A percentile compares a stretch with the other conserved stretches of the same genome.
These are phyloP conservation scores for Neofusicoccum cordaticola DNA, from an alignment of 2,329 filamentous ascomycete species.

Conservation along the genomic window DNA sequence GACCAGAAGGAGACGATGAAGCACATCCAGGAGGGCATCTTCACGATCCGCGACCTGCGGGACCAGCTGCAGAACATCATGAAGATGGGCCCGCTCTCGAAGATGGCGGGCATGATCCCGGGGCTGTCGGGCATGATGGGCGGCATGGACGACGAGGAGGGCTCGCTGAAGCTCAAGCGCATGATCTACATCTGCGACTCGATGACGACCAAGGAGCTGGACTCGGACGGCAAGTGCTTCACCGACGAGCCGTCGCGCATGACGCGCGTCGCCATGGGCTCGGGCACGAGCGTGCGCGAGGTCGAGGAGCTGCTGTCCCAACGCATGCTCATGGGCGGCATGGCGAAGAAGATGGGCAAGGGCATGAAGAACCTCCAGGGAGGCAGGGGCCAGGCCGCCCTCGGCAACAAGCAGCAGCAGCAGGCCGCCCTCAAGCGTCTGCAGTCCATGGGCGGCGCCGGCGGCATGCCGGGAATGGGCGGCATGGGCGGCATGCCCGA, in stretches of 20 bases:
- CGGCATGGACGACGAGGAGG: slow-evolving; percentile 95
- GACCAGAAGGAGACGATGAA: slow-evolving; percentile 99
- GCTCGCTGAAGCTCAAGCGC: slow-evolving; percentile 85
- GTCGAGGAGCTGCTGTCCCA: slow-evolving; percentile 97
- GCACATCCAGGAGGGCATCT: slow-evolving; percentile 94
- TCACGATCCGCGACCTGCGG: slow-evolving; percentile 88
- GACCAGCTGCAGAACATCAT: slow-evolving; percentile 98
- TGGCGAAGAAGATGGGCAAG: slow-evolving; percentile 98
- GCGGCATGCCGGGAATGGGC: slow-evolving; percentile 51
- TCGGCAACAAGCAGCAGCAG: slow-evolving; percentile 86
- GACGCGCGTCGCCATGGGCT: slow-evolving; percentile 85
- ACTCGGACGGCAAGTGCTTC: slow-evolving; percentile 92
- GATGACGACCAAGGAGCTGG: slow-evolving; percentile 95
- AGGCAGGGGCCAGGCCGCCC: slow-evolving; percentile 85
- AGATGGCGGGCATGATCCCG: slow-evolving; percentile 98
- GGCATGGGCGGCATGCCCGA: slow-evolving; percentile 66
- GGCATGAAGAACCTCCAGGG: slow-evolving; percentile 98
- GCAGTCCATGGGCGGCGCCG: slow-evolving; percentile 82
- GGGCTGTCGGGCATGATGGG: slow-evolving; percentile 92
- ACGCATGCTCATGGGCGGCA: slow-evolving; percentile 96
- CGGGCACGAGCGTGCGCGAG: slow-evolving; percentile 85
- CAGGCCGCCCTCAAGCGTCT: slow-evolving; percentile 96
- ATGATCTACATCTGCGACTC: slow-evolving; percentile 99
- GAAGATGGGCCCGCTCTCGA: slow-evolving; percentile 98
- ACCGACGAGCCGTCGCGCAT: slow-evolving; percentile 89